phyloP scores from a whole-genome alignment of 768 basidiomycete species.

The Exidia glandulosa region DNA sequence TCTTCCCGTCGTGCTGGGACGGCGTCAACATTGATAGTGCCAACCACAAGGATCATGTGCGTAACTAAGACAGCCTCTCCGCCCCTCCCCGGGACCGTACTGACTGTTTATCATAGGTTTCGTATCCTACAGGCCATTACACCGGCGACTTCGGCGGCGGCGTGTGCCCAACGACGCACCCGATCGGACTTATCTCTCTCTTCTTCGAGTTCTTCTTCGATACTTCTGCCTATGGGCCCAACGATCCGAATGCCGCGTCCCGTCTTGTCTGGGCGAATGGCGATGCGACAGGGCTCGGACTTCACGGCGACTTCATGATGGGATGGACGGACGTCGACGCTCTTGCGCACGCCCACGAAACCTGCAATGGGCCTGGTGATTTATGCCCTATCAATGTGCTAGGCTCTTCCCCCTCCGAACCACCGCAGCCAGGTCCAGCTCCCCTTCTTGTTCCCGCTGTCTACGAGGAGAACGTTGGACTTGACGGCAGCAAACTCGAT shows the following conservation, averaged over 20 bases:
- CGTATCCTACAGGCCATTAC: conserved; percentile 6
- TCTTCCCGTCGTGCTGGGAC: conserved; percentile 13
- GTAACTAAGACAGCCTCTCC: neutral
- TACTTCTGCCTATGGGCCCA: neutral
- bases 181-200: neutral
- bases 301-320: conserved; percentile 12
- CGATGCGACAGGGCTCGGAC: neutral
- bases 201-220: neutral
- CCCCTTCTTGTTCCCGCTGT: neutral
- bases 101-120: conserved; percentile 1
- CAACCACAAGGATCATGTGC: conserved; percentile 12
- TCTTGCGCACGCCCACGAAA: conserved; percentile 17
- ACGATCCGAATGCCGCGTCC: neutral
- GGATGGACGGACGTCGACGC: conserved; percentile 20
- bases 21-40: conserved; percentile 14
- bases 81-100: too few species aligned
- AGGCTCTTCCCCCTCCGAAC: neutral
- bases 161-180: neutral
- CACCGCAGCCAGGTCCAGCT: neutral
- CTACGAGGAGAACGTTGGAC: neutral
- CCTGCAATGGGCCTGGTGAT: neutral
- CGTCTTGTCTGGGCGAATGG: neutral
- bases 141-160: neutral
- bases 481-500: neutral
- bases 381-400: neutral